These are phyloP conservation scores for Salicornia ramosissima DNA, from an alignment of 148 eudicot genomes.

Conservation along the genomic window DNA sequence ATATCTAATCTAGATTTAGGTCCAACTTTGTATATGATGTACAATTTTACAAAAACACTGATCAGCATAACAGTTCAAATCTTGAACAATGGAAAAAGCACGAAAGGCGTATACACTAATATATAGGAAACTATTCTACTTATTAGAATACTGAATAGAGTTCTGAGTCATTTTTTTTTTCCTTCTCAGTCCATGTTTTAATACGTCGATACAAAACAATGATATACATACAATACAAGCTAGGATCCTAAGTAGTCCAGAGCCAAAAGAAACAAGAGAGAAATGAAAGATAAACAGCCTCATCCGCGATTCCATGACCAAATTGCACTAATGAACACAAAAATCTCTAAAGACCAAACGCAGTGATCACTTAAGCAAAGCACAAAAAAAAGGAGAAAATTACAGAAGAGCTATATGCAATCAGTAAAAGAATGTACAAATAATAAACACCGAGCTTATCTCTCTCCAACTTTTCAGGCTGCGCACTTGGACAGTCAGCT, in stretches of 20 bases:
- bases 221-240: constrained; percentile 25
- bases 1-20: too few species aligned
- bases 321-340: constrained; percentile 17
- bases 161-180: neutral
- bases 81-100: too few species aligned
- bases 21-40: too few species aligned
- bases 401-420: constrained; percentile 40
- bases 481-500: constrained; percentile 38
- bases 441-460: constrained; percentile 17
- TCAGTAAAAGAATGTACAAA: constrained; percentile 45
- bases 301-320: constrained; percentile 9
- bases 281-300: constrained; percentile 1
- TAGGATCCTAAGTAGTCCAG: constrained; percentile 16
- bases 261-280: neutral
- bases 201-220: constrained; percentile 21
- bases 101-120: constrained; percentile 1
- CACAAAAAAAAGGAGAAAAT: constrained; percentile 17
- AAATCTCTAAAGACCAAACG: constrained; percentile 15
- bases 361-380: constrained; percentile 12
- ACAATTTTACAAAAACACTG: too few species aligned
- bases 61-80: too few species aligned
- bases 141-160: constrained; percentile 10
- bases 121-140: constrained; percentile 2
- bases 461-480: neutral
- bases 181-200: constrained; percentile 1